Conservation (phyloP, 202 grass and related monocot species). For the Setaria viridis region DNA sequence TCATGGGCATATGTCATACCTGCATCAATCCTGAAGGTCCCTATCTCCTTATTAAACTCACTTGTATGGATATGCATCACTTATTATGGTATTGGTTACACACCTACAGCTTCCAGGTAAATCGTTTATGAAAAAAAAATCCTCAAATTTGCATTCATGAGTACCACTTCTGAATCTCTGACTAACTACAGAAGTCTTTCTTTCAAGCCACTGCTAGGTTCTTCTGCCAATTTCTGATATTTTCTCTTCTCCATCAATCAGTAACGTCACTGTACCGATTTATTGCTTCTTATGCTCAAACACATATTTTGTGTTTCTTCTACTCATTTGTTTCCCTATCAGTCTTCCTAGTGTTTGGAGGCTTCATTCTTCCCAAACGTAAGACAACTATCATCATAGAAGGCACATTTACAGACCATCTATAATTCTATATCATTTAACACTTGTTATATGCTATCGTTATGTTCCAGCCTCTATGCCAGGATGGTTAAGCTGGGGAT, state of each 20-base stretch:
- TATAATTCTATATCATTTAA: neutral
- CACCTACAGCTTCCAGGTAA: slow-evolving; percentile 55
- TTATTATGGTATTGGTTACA: slow-evolving; percentile 70
- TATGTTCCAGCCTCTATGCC: slow-evolving; percentile 54
- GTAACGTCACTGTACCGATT: slow-evolving; percentile 30
- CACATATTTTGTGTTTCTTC: slow-evolving; percentile 33
- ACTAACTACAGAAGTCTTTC: neutral
- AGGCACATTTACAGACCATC: neutral
- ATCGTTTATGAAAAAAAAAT: neutral
- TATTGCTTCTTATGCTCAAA: slow-evolving; percentile 54
- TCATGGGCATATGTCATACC: slow-evolving; percentile 74
- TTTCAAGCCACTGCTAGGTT: slow-evolving; percentile 38
- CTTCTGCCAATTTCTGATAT: slow-evolving; percentile 55
- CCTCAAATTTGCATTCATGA: neutral
- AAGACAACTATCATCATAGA: slow-evolving; percentile 23
- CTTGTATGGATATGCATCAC: slow-evolving; percentile 61
- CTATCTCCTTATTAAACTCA: slow-evolving; percentile 58
- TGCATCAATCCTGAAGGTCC: slow-evolving; percentile 61
- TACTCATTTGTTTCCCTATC: neutral
- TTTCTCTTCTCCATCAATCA: slow-evolving; percentile 56
- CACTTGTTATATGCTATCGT: neutral
- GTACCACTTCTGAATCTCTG: neutral
- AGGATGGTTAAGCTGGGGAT: slow-evolving; percentile 58
- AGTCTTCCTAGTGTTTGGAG: slow-evolving; percentile 44
- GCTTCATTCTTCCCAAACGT: slow-evolving; percentile 52